These are phyloP conservation scores for Eucalyptus victrix DNA, from an alignment of 345 rosid species.

Conservation along the genomic window DNA sequence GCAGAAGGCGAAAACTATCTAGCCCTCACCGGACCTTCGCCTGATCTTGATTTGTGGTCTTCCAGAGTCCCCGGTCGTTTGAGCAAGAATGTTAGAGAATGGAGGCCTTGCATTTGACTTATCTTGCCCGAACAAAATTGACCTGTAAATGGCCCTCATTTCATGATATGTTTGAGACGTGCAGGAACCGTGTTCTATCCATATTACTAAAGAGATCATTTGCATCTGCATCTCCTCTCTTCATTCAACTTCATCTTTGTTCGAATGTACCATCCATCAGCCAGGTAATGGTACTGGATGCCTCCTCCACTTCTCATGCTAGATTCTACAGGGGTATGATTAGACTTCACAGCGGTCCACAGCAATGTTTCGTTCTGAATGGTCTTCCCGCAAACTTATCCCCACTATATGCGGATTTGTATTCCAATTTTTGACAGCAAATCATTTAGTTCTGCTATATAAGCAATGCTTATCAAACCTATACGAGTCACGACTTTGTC, in stretches of 20 bases:
- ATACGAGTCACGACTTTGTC: background rate
- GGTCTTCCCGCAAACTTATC: background rate
- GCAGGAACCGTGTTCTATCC: background rate
- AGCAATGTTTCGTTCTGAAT: background rate
- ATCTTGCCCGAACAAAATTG: background rate
- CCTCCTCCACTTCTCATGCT: background rate
- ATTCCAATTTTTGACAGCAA: background rate
- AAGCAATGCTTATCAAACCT: background rate
- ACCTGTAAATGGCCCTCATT: background rate
- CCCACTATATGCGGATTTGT: background rate
- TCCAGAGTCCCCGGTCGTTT: conserved; percentile 31
- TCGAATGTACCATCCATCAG: background rate
- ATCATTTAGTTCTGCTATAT: background rate
- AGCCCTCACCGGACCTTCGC: conserved; percentile 60
- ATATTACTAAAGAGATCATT: background rate
- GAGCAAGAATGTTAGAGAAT: conserved; percentile 40
- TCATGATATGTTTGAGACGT: background rate
- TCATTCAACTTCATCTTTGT: background rate
- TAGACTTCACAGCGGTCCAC: background rate
- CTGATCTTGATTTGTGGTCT: conserved; percentile 62
- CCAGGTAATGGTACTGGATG: background rate
- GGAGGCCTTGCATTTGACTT: conserved; percentile 35
- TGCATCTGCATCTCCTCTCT: background rate
- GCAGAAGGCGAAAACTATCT: conserved; percentile 43
- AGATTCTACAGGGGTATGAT: background rate